These are phyloP conservation scores for Gomphus bonarii DNA, from an alignment of 1,284 basidiomycete species.

Conservation along the genomic window DNA sequence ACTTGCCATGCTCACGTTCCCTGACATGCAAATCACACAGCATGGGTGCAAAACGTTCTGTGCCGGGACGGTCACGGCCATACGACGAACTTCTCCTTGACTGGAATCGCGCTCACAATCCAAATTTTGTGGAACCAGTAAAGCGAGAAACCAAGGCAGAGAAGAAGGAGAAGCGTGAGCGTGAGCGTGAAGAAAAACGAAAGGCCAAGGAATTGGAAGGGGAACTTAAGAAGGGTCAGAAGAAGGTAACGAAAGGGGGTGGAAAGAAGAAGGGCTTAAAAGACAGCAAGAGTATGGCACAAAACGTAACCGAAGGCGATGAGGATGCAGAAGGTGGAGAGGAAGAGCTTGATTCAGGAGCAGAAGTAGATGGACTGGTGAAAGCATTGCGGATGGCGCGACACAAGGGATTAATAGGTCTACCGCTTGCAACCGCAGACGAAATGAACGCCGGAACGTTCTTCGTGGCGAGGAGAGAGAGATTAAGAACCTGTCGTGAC, in stretches of 20 bases:
- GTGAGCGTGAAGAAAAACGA: slow-evolving; percentile 52
- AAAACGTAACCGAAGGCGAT: slow-evolving; percentile 25
- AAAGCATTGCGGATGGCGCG: slow-evolving; percentile 44
- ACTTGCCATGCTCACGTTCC: slow-evolving; percentile 88
- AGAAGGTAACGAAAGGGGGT: slow-evolving; percentile 16
- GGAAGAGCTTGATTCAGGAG: slow-evolving; percentile 72
- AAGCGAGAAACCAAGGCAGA: slow-evolving; percentile 76
- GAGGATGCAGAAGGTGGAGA: slow-evolving; percentile 63
- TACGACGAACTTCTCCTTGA: slow-evolving; percentile 89
- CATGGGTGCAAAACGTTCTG: slow-evolving; percentile 93
- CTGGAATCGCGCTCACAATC: slow-evolving; percentile 89
- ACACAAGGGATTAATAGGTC: slow-evolving; percentile 37
- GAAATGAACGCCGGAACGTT: slow-evolving; percentile 38
- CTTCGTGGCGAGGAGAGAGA: slow-evolving; percentile 69
- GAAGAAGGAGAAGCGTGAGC: slow-evolving; percentile 69
- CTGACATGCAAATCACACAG: slow-evolving; percentile 98
- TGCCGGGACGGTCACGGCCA: slow-evolving; percentile 73
- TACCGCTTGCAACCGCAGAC: slow-evolving; percentile 38
- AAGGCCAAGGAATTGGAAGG: slow-evolving; percentile 22
- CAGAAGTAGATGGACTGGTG: slow-evolving; percentile 50
- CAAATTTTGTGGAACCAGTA: slow-evolving; percentile 88
- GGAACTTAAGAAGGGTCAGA: slow-evolving; percentile 9
- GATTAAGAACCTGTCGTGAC: slow-evolving; percentile 57
- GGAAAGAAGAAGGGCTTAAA: slow-evolving; percentile 48
- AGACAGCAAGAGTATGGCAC: slow-evolving; percentile 30